Evolutionary conservation across 208 protist species (phyloP).

Genomic region (Lotmaria passim): DNA sequence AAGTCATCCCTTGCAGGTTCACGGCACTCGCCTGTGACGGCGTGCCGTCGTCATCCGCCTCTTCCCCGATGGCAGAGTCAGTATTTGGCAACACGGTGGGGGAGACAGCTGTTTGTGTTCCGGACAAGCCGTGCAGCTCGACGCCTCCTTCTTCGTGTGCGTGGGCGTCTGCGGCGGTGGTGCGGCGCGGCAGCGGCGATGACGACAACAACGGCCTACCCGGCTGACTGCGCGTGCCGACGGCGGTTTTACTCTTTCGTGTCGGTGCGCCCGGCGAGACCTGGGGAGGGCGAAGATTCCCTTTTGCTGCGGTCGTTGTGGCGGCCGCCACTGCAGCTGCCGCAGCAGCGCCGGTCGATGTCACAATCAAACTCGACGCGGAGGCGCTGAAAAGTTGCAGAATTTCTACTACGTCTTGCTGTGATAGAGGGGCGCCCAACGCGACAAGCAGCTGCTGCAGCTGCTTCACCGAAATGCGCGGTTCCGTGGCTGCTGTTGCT

Average conservation of each 20-base stretch:
- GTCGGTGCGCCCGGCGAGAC: background rate
- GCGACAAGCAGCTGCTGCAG: constrained; percentile 58
- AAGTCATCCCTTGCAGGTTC: constrained; percentile 39
- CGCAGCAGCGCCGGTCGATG: background rate
- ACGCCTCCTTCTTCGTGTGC: background rate
- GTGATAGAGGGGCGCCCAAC: constrained; percentile 43
- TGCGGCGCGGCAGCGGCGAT: background rate
- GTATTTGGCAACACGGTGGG: too few species aligned
- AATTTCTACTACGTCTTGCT: constrained; percentile 60
- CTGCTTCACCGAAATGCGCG: constrained; percentile 39
- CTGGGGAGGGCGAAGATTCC: background rate
- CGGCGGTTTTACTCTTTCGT: background rate
- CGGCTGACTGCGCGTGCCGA: background rate
- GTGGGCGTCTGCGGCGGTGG: background rate
- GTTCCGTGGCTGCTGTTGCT: constrained; percentile 7
- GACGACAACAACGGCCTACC: background rate
- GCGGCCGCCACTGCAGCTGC: background rate
- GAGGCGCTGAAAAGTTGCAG: constrained; percentile 32
- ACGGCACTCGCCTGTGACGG: background rate
- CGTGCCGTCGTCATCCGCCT: background rate
- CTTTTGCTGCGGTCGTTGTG: constrained; percentile 1
- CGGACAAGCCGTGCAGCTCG: too few species aligned
- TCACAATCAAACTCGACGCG: background rate
- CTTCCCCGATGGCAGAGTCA: background rate
- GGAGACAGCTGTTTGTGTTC: too few species aligned